Conservation (phyloP, 2,329 filamentous ascomycete genomes). For the Amylocarpus encephaloides region DNA sequence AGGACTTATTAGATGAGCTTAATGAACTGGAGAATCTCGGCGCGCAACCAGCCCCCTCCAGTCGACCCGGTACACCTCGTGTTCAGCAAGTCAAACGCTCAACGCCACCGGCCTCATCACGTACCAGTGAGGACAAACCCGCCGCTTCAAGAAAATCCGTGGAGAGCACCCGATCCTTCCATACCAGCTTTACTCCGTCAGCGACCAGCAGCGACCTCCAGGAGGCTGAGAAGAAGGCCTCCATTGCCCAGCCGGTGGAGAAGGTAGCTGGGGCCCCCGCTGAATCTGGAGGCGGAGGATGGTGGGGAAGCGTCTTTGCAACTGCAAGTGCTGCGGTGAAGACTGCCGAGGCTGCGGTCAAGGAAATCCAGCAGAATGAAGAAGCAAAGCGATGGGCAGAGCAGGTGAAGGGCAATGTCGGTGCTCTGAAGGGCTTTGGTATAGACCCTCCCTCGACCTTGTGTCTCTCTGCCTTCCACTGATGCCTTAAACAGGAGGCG, state of each 20-base stretch:
- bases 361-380: slow-evolving; percentile 92
- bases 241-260: slow-evolving; percentile 38
- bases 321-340: slow-evolving; percentile 74
- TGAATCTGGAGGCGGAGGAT: slow-evolving; percentile 56
- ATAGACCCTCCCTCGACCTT: slow-evolving; percentile 27
- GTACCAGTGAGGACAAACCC: slow-evolving; percentile 59
- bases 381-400: slow-evolving; percentile 96
- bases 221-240: slow-evolving; percentile 48
- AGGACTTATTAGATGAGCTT: slow-evolving; percentile 65
- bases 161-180: slow-evolving; percentile 67
- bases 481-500: slow-evolving; percentile 58
- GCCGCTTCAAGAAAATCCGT: slow-evolving; percentile 59
- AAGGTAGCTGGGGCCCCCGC: slow-evolving; percentile 31
- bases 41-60: slow-evolving; percentile 49
- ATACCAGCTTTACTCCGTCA: slow-evolving; percentile 65
- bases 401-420: slow-evolving; percentile 85
- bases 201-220: slow-evolving; percentile 54
- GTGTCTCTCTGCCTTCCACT: slow-evolving; percentile 3
- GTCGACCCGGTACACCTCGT: slow-evolving; percentile 78
- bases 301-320: slow-evolving; percentile 83
- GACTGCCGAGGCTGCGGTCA: slow-evolving; percentile 86
- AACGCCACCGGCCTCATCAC: slow-evolving; percentile 43
- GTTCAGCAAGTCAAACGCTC: slow-evolving; percentile 48
- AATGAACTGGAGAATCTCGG: slow-evolving; percentile 68
- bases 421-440: slow-evolving; percentile 70